A percentile compares a stretch with the other conserved stretches of the same genome.
These are phyloP conservation scores for Spergularia marina DNA, from an alignment of 148 eudicot species.

Conservation along the genomic window DNA sequence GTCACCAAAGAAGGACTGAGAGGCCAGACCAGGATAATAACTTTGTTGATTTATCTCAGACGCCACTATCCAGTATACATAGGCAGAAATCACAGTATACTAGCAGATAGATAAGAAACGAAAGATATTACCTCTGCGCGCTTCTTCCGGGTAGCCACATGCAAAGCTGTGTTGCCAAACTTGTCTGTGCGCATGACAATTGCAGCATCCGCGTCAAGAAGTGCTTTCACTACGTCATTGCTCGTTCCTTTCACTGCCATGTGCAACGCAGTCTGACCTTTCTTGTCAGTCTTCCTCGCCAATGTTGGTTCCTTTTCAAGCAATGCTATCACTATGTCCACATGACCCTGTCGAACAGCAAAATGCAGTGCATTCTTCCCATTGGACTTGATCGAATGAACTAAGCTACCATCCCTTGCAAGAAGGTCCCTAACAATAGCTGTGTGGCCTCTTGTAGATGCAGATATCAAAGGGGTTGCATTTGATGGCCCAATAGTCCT, in stretches of 20 bases:
- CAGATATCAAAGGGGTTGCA: conserved; percentile 78
- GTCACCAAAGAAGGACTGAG: no score
- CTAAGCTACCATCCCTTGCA: conserved; percentile 63
- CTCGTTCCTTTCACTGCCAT: conserved; percentile 90
- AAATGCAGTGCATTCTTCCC: conserved; percentile 87
- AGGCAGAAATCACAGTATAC: not conserved
- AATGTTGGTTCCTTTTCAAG: conserved; percentile 62
- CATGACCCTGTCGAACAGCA: conserved; percentile 80
- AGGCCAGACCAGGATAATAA: no score
- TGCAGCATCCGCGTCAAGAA: conserved; percentile 75
- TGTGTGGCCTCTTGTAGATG: conserved; percentile 73
- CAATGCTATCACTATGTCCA: conserved; percentile 69
- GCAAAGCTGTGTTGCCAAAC: conserved; percentile 81
- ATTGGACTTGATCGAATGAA: conserved; percentile 62
- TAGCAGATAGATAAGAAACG: not conserved
- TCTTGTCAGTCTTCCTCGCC: conserved; percentile 77
- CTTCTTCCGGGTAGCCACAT: conserved; percentile 82
- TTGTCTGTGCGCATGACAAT: conserved; percentile 81
- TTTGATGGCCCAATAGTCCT: conserved; percentile 66
- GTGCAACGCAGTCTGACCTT: conserved; percentile 84
- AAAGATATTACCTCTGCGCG: conserved; percentile 57
- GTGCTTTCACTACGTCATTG: conserved; percentile 72
- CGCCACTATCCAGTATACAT: not conserved
- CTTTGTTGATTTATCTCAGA: no score
- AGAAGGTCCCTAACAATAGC: conserved; percentile 65